These are phyloP conservation scores for Boletellus deceptivus DNA, from an alignment of 1,284 basidiomycete species.

Conservation along the genomic window DNA sequence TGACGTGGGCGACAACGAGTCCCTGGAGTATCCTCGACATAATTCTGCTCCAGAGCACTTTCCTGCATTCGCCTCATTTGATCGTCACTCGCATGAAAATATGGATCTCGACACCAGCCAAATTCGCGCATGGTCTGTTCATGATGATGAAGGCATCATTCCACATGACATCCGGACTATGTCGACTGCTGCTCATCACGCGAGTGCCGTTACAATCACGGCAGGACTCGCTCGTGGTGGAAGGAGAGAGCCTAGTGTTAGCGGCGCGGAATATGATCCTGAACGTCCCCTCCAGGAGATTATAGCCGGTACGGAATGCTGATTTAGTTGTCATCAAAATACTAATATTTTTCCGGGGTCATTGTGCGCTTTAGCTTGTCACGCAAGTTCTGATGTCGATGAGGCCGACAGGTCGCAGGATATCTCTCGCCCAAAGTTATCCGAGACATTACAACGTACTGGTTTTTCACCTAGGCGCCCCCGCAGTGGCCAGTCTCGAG, in stretches of 20 bases:
- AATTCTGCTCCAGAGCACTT: constrained; percentile 52
- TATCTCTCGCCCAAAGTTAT: constrained; percentile 53
- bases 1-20: constrained; percentile 41
- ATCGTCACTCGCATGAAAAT: constrained; percentile 54
- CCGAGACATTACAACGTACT: constrained; percentile 62
- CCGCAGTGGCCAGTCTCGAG: constrained; percentile 43
- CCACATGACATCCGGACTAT: constrained; percentile 67
- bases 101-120: constrained; percentile 53
- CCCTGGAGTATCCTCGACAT: constrained; percentile 69
- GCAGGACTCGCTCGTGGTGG: constrained; percentile 63
- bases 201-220: constrained; percentile 80
- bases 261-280: constrained; percentile 83
- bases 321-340: neutral
- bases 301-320: constrained; percentile 53
- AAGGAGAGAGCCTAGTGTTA: constrained; percentile 57
- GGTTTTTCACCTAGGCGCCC: constrained; percentile 72
- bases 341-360: neutral
- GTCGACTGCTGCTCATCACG: constrained; percentile 84
- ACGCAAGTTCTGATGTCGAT: constrained; percentile 13
- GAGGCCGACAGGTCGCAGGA: constrained; percentile 30
- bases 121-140: constrained; percentile 63
- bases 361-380: constrained; percentile 15
- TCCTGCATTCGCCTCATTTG: constrained; percentile 58
- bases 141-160: constrained; percentile 61
- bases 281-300: constrained; percentile 78